phyloP scores from a whole-genome alignment of 345 rosid genomes.

The Hypericum perforatum region DNA sequence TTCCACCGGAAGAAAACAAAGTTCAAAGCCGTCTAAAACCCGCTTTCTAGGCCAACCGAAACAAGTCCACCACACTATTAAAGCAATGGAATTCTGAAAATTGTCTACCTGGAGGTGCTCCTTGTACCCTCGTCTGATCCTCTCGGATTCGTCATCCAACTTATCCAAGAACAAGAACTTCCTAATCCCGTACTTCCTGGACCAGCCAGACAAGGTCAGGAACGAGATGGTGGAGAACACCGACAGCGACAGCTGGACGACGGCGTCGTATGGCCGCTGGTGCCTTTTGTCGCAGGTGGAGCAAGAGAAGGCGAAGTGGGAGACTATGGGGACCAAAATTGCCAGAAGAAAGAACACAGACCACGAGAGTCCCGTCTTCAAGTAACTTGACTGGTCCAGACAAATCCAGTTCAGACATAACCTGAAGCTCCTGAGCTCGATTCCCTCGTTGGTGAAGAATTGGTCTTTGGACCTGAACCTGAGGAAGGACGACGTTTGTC shows the following conservation, averaged over 20 bases:
- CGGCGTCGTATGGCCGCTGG: constrained; percentile 63
- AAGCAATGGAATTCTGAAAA: not conserved
- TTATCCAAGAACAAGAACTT: constrained; percentile 70
- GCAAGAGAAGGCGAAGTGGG: constrained; percentile 61
- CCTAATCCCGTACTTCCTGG: constrained; percentile 56
- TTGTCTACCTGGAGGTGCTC: constrained; percentile 47
- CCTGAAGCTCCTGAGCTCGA: constrained; percentile 34
- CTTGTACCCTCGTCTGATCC: constrained; percentile 43
- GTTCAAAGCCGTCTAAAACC: too few species aligned
- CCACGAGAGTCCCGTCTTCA: constrained; percentile 53
- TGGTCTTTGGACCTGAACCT: constrained; percentile 1
- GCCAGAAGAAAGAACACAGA: constrained; percentile 56
- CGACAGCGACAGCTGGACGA: constrained; percentile 68
- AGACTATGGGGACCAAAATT: constrained; percentile 49
- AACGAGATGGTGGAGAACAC: constrained; percentile 61
- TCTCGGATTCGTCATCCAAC: constrained; percentile 40
- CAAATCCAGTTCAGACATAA: constrained; percentile 40
- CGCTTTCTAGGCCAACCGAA: too few species aligned
- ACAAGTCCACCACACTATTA: not conserved
- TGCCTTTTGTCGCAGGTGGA: constrained; percentile 54
- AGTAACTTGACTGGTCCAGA: constrained; percentile 49
- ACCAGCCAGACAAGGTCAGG: constrained; percentile 50
- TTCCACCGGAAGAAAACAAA: too few species aligned
- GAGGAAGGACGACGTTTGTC: constrained; percentile 2
- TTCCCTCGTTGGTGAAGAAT: constrained; percentile 8